Base-by-base conservation (phyloP, 257 asterid species). In the Nicotiana obtusifolia region DNA sequence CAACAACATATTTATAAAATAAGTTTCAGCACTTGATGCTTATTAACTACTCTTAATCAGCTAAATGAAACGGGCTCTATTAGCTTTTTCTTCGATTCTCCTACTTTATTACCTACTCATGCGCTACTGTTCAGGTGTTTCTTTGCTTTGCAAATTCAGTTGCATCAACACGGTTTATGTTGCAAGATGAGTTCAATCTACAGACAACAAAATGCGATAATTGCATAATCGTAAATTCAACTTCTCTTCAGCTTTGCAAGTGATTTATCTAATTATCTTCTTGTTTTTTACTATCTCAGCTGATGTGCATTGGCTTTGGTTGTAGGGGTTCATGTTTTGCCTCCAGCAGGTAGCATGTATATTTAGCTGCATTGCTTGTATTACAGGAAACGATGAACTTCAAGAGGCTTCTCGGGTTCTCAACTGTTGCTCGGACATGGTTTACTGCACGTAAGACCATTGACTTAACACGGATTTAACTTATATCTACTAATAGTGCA, bases 131-230 rank as follows among this genome's bases (percentile, higher is more conserved):
- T 54, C 84, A 88, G 91, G 89, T 86, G 15, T 85, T 80, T 73
- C 81, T 80, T 17, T 89, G 90, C 87, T 89, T 89, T 78, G 81
- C 76, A 13, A 88, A 84, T 76, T 89, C 90, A 66, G 90, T 89
- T 62, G 89, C 91, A 37, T 85, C 89, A 1, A 89, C 90, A 2
- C 88, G 91, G 67, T 87, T 87, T 80, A 78, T 89, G 86, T 49
- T 89, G 61, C 90, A 89, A 81, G 92, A 89, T 68, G 92, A 89
- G 80, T 85, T 87, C 87, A 86, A 85, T 67, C 83, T 84, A 81
- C 90, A 85, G 80, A 89, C 89, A 17, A 82, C 89, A 47, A 60
- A 82, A 79, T 87, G 90, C 73, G 89, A 89, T 82, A 89, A 89
- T 30, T 85, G 90, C 88, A 84, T 87, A n/a, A 89, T 87, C 81